A percentile compares a stretch with the other conserved stretches of the same genome.
Conservation (phyloP, 2,329 filamentous ascomycete genomes). For the Drechslerella coelobrocha region DNA sequence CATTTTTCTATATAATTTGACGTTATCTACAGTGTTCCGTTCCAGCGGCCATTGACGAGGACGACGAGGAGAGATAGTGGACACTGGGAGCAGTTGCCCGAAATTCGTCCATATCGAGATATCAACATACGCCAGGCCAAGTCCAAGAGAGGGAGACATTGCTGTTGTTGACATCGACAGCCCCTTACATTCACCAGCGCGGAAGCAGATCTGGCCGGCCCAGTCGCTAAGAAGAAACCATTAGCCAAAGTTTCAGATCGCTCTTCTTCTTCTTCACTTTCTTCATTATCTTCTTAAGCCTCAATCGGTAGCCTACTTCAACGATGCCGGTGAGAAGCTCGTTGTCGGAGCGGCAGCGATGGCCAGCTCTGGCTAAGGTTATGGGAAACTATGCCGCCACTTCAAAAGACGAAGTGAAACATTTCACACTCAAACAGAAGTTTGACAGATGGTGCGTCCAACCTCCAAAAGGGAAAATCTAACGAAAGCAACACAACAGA, state of each 20-base stretch:
- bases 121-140: too few relatives aligned
- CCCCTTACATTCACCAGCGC: not conserved
- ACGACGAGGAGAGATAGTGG: too few relatives aligned
- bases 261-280: too few relatives aligned
- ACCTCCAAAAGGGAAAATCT: not conserved
- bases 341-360: slow-evolving; percentile 76
- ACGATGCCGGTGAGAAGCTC: slow-evolving; percentile 58
- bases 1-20: slow-evolving; percentile 11
- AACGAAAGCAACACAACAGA: slow-evolving; percentile 25
- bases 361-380: slow-evolving; percentile 82
- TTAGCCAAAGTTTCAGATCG: not conserved
- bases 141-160: too few relatives aligned
- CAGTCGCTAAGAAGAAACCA: slow-evolving; percentile 21
- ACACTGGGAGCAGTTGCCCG: too few relatives aligned
- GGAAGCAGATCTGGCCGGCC: slow-evolving; percentile 45
- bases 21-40: too few relatives aligned
- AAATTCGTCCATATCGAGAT: too few relatives aligned
- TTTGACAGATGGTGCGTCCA: slow-evolving; percentile 70
- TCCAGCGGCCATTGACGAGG: too few relatives aligned
- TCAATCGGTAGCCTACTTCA: too few relatives aligned
- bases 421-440: slow-evolving; percentile 72
- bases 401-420: slow-evolving; percentile 70
- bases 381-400: slow-evolving; percentile 83
- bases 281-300: too few relatives aligned
- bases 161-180: too few relatives aligned